These are phyloP conservation scores for Eutrema salsugineum DNA, from an alignment of 441 rosid genomes.

Conservation along the genomic window DNA sequence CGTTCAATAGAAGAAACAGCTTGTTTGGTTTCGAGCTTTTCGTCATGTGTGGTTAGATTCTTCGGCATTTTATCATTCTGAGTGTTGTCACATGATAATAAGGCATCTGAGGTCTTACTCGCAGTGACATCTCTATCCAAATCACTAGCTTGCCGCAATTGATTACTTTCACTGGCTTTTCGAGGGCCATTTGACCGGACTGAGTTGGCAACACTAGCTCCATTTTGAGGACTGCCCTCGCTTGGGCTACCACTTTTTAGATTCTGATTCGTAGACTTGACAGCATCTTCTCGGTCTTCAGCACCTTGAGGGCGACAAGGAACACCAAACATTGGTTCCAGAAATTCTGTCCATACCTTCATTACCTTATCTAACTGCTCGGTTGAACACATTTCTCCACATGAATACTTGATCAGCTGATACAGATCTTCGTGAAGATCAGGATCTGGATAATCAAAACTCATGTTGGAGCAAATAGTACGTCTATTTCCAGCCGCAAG, in stretches of 20 bases:
- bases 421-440: slow-evolving; percentile 93
- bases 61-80: slow-evolving; percentile 50
- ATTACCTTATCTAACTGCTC: slow-evolving; percentile 90
- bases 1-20: slow-evolving; percentile 50
- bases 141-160: slow-evolving; percentile 61
- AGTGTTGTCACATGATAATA: slow-evolving; percentile 36
- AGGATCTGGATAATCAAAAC: slow-evolving; percentile 80
- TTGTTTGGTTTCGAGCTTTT: slow-evolving; percentile 37
- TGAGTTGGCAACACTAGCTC: slow-evolving; percentile 39
- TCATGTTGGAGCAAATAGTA: slow-evolving; percentile 65
- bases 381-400: slow-evolving; percentile 93
- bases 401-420: slow-evolving; percentile 93
- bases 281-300: slow-evolving; percentile 80
- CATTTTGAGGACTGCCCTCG: slow-evolving; percentile 61
- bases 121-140: slow-evolving; percentile 42
- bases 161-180: slow-evolving; percentile 55
- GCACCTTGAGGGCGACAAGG: slow-evolving; percentile 84
- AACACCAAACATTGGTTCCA: slow-evolving; percentile 88
- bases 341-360: slow-evolving; percentile 91
- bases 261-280: slow-evolving; percentile 56
- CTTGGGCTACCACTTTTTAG: slow-evolving; percentile 43
- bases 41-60: slow-evolving; percentile 3
- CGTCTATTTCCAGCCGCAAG: slow-evolving; percentile 84
- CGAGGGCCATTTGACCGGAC: slow-evolving; percentile 53
- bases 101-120: slow-evolving; percentile 46